A percentile compares a stretch with the other conserved stretches of the same genome.
These are phyloP conservation scores for Vicia sativa DNA, from an alignment of 306 rosid species.

Conservation along the genomic window DNA sequence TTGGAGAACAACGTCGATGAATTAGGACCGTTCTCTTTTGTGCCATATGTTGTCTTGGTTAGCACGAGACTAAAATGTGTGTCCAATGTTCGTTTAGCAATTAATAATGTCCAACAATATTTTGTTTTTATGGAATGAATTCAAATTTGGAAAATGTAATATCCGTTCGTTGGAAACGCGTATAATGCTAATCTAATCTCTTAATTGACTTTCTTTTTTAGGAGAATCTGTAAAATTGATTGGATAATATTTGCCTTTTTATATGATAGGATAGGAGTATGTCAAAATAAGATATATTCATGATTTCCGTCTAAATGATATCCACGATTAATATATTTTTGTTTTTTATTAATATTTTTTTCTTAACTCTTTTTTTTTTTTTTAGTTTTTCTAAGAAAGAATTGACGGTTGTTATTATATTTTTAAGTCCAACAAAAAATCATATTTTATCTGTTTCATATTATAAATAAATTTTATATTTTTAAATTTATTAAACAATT, in stretches of 20 bases:
- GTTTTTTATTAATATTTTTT: no score
- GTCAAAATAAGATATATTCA: neutral
- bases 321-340: no score
- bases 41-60: constrained; percentile 35
- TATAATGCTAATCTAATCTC: neutral
- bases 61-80: constrained; percentile 38
- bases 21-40: constrained; percentile 45
- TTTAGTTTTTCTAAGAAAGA: no score
- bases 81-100: constrained; percentile 30
- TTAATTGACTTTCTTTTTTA: neutral
- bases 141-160: neutral
- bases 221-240: neutral
- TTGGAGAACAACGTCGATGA: constrained; percentile 5
- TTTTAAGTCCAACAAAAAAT: no score
- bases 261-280: neutral
- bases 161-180: constrained; percentile 22
- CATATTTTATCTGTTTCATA: no score
- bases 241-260: neutral
- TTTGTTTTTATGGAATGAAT: constrained; percentile 4
- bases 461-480: no score
- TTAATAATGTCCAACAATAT: constrained; percentile 19
- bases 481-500: no score
- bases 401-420: no score
- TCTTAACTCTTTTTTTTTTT: no score
- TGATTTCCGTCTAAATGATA: no score